These are phyloP conservation scores for Effrenium voratum DNA, from an alignment of 73 alveolate species.

Conservation along the genomic window DNA sequence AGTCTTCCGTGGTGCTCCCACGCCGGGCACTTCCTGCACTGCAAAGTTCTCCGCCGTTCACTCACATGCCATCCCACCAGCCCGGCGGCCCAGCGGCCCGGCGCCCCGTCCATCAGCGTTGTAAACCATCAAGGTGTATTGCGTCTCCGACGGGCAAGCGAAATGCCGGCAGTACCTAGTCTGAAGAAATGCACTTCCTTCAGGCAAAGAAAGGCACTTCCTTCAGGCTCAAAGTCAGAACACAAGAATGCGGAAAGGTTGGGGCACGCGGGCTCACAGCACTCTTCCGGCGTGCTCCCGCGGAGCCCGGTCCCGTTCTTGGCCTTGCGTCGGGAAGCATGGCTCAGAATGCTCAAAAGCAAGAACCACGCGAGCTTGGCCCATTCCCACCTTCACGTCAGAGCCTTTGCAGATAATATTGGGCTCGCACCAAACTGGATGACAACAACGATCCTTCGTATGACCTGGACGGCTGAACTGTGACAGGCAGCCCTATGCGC, in stretches of 20 bases:
- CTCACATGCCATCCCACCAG: background rate
- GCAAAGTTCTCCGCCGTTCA: background rate
- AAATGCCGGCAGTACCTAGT: slow-evolving; percentile 63
- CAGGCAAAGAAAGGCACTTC: background rate
- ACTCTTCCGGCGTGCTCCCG: slow-evolving; percentile 81
- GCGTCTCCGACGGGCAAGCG: slow-evolving; percentile 43
- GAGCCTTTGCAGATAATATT: slow-evolving; percentile 53
- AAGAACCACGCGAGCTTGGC: background rate
- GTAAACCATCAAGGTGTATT: slow-evolving; percentile 16
- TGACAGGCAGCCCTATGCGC: background rate
- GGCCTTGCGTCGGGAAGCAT: background rate
- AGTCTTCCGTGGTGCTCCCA: slow-evolving; percentile 55
- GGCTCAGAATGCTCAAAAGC: background rate
- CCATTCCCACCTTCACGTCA: slow-evolving; percentile 18
- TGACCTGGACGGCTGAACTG: background rate
- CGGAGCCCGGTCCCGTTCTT: slow-evolving; percentile 69
- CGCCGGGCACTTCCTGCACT: slow-evolving; percentile 66
- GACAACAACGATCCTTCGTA: slow-evolving; percentile 70
- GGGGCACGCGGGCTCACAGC: slow-evolving; percentile 93
- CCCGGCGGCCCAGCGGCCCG: background rate
- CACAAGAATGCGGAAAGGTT: no score
- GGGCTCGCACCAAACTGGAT: slow-evolving; percentile 18
- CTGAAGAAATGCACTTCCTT: background rate
- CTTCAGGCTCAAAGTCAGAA: background rate
- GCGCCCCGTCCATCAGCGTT: slow-evolving; percentile 24